Evolutionary conservation across 495 filamentous ascomycete genomes (phyloP), one percentile per base, ranked within the genome.

Genomic region (Thermothielavioides terrestris): DNA sequence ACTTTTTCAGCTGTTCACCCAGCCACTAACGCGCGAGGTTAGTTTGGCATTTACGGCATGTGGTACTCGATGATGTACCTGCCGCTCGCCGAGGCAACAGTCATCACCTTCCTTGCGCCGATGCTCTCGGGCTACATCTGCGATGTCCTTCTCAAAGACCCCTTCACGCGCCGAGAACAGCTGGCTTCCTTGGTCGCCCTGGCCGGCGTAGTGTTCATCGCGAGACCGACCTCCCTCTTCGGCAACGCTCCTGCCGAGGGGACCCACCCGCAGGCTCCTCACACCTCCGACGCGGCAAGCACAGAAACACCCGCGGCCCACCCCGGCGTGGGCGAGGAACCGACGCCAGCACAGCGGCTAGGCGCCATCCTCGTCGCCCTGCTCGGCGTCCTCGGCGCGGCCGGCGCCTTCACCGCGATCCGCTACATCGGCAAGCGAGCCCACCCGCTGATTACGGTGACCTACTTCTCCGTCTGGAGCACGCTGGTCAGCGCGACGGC

Each of bases 91-190:
- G 91, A 97, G 57, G 90, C 92, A 10, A 94, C 88, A 0, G 92
- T 96, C 0, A 82, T 97, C 37, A 94, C 88, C 37, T 97, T 96
- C 60, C 77, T 97, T 1, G 79, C 86, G 0, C 92, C 92, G 0
- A 82, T 82, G 14, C 74, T 94, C 2, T 76, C 86, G n/a, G 86
- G 87, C 43, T 94, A 87, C 61, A 81, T 82, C 10, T 95, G 89
- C 62, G 85, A 84, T 14, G 62, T 89, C 17, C 68, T 95, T 15
- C 71, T 86, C 38, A 71, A 73, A 20, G 86, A 94, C 55, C 84
- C 85, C 0, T 96, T 90, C 62, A 89, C 86, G 0, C 72, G 80
- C 17, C 79, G 75, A 7, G 88, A 95, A 59, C 82, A 90, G 54
- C 62, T 89, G 2, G 88, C 86, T 1, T 83, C 79, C 0, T 57